Evolutionary conservation across 176 grass and related monocot genomes (phyloP), one percentile per base, ranked within the genome.

Genomic region (Oryza glaberrima): DNA sequence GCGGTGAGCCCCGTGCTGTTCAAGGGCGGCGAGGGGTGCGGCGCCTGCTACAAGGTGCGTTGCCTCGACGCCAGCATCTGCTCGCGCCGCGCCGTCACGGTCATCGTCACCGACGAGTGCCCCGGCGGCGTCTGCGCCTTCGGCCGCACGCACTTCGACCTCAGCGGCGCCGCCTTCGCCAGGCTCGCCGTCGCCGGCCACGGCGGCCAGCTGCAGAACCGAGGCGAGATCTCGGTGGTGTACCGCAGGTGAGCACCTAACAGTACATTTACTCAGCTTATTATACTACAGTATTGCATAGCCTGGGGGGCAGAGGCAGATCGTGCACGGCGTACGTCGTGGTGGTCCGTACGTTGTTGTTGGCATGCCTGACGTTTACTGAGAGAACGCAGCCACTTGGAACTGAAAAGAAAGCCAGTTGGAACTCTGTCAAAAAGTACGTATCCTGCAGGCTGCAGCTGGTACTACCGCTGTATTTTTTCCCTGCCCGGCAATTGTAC

Each of bases 61-160:
- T 98, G 95, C 80, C 71, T 98, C 25, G 95, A 98, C 87, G 43
- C 13, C 35, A 7, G 63, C 68, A 61, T 98, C 80, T 98, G 95
- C 84, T 98, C 95, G 35, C 91, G 95, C 74, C 88, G 95, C 68
- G 92, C 95, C 67, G 95, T 94, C 26, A 98, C 95, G 1, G 84
- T 98, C 69, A 98, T 98, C 86, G 87, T 95, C 87, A 98, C 95
- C 19, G 95, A 98, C 82, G 90, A 93, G 85, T 98, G 95, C 79
- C 95, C 95, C 52, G 92, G 95, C 30, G 94, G 94, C 0, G 88
- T 91, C 64, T 95, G 92, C 83, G 41, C 88, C 0, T 64, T 43
- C 28, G 95, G 90, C 47, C 88, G 89, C 78, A 88, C 81, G 7
- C 95, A 95, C 90, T 98, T 98, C 87, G 95, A 98, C 81, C 90